These are phyloP conservation scores for Acorus calamus DNA, from an alignment of 106 monocot genomes.

Conservation along the genomic window DNA sequence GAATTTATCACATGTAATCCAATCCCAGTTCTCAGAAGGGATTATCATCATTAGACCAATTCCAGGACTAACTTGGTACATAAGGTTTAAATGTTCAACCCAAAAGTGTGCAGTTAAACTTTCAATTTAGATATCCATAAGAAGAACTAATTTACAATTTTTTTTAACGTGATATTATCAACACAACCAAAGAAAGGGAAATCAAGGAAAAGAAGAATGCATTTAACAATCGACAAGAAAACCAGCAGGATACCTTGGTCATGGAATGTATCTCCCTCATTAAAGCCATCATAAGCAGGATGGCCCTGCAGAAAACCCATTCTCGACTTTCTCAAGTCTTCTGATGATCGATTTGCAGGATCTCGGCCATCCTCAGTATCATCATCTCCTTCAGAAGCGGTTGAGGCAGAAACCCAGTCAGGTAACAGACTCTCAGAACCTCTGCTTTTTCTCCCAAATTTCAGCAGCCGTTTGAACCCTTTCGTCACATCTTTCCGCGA, in stretches of 20 bases:
- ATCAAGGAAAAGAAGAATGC: too few relatives aligned
- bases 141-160: too few relatives aligned
- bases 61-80: too few relatives aligned
- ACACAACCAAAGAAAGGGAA: too few relatives aligned
- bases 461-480: constrained; percentile 73
- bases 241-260: constrained; percentile 49
- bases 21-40: too few relatives aligned
- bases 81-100: too few relatives aligned
- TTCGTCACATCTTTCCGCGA: constrained; percentile 53
- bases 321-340: constrained; percentile 56
- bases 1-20: too few relatives aligned
- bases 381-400: constrained; percentile 80
- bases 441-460: constrained; percentile 74
- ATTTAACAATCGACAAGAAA: too few relatives aligned
- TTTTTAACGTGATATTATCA: too few relatives aligned
- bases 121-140: too few relatives aligned
- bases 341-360: constrained; percentile 25
- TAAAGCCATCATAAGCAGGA: constrained; percentile 44
- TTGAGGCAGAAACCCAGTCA: constrained; percentile 80
- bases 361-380: constrained; percentile 52
- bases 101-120: too few relatives aligned
- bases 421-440: constrained; percentile 30
- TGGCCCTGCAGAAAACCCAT: constrained; percentile 34
- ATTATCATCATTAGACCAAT: too few relatives aligned
- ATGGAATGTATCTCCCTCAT: constrained; percentile 34